These are phyloP conservation scores for Aspergillus sp. DNA, from an alignment of 2,329 filamentous ascomycete genomes.

Conservation along the genomic window DNA sequence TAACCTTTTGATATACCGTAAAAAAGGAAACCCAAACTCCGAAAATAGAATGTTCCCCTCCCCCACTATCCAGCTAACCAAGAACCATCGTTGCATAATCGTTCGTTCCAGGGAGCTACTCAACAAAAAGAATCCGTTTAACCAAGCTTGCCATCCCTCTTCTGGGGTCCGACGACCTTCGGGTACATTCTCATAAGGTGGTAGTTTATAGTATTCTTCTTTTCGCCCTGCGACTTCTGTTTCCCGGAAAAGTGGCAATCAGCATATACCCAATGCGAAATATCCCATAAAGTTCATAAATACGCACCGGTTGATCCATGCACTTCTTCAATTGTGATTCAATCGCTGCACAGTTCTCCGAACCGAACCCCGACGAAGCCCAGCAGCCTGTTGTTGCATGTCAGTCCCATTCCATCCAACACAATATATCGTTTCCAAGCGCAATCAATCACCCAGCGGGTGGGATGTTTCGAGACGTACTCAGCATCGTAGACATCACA, in stretches of 20 bases:
- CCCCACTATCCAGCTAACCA: background rate
- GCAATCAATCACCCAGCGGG: background rate
- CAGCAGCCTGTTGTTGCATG: constrained; percentile 35
- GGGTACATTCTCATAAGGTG: constrained; percentile 73
- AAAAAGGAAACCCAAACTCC: constrained; percentile 8
- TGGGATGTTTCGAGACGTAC: constrained; percentile 38
- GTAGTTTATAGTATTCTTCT: constrained; percentile 83
- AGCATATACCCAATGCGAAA: background rate
- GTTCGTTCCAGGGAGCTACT: background rate
- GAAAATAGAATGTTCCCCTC: constrained; percentile 4
- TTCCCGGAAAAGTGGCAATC: constrained; percentile 1
- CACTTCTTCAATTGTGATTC: constrained; percentile 57
- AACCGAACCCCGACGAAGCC: constrained; percentile 40
- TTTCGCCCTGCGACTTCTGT: constrained; percentile 50
- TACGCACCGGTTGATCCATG: constrained; percentile 73
- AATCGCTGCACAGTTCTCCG: constrained; percentile 53
- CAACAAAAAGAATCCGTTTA: constrained; percentile 12
- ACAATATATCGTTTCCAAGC: background rate
- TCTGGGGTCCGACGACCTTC: constrained; percentile 63
- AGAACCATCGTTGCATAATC: background rate
- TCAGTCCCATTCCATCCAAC: constrained; percentile 6
- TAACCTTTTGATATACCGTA: constrained; percentile 12
- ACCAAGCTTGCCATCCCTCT: constrained; percentile 48
- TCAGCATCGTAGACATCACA: constrained; percentile 60
- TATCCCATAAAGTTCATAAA: background rate